Conservation (phyloP, 495 filamentous ascomycete genomes). For the Daldinia childiae region DNA sequence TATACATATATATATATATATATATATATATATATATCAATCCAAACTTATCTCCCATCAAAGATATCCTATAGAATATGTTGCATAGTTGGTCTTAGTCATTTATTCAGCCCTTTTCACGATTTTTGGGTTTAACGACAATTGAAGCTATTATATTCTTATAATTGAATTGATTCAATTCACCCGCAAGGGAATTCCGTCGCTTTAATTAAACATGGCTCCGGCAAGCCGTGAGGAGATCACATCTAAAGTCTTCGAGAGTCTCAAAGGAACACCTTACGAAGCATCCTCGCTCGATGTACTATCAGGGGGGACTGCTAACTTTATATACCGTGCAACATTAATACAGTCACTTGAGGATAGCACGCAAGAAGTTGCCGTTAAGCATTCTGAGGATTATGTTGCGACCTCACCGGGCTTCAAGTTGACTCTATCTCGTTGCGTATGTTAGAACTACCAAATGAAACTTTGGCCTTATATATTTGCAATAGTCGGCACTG, state of each 20-base stretch:
- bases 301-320: conserved; percentile 66
- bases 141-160: too few relatives aligned
- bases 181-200: background rate
- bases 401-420: conserved; percentile 59
- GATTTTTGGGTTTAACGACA: too few relatives aligned
- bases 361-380: conserved; percentile 54
- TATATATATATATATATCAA: background rate
- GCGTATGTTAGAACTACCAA: conserved; percentile 52
- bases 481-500: conserved; percentile 11
- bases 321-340: conserved; percentile 67
- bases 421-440: conserved; percentile 58
- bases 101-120: background rate
- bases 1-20: too few relatives aligned
- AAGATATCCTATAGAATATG: background rate
- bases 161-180: too few relatives aligned
- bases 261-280: conserved; percentile 56
- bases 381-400: conserved; percentile 66
- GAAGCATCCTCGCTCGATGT: conserved; percentile 58
- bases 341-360: conserved; percentile 52
- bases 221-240: conserved; percentile 34
- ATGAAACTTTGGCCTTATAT: background rate
- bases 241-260: conserved; percentile 39
- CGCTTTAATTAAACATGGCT: conserved; percentile 23
- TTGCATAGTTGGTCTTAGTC: background rate
- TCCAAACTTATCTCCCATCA: background rate